Conservation (phyloP, 371 early-diverging fungal species). For the Blastocladiella emersonii region DNA sequence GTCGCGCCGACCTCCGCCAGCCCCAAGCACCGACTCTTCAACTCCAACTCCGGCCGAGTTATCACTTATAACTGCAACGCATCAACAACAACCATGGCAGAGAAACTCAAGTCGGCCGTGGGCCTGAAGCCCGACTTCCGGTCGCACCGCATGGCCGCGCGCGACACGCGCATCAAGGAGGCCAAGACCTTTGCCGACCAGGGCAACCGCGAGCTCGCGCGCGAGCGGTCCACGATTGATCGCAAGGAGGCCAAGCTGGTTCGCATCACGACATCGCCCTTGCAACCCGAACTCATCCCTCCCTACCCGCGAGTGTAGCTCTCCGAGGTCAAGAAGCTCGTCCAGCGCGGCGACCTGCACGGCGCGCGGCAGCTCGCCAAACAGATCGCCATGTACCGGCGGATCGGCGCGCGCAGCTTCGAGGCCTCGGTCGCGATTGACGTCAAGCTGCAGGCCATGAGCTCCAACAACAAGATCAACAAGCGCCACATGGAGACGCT, state of each 20-base stretch:
- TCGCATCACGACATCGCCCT: too few relatives aligned
- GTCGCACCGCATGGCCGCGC: not conserved
- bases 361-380: not conserved
- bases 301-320: not conserved
- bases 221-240: not conserved
- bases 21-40: too few relatives aligned
- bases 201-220: not conserved
- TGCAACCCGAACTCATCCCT: too few relatives aligned
- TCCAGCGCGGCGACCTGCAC: not conserved
- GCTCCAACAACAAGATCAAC: not conserved
- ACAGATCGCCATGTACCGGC: slow-evolving; percentile 1
- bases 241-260: slow-evolving; percentile 3
- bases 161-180: not conserved
- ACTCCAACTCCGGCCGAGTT: too few relatives aligned
- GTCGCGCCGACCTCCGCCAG: too few relatives aligned
- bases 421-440: not conserved
- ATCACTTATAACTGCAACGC: too few relatives aligned
- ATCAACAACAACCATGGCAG: not conserved
- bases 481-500: not conserved
- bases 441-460: not conserved
- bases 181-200: not conserved
- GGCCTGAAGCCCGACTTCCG: not conserved
- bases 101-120: not conserved
- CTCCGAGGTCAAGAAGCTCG: not conserved
- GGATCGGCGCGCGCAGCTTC: not conserved